These are phyloP conservation scores for Geotrichum candidum DNA, from an alignment of 1,139 yeast species.

Conservation along the genomic window DNA sequence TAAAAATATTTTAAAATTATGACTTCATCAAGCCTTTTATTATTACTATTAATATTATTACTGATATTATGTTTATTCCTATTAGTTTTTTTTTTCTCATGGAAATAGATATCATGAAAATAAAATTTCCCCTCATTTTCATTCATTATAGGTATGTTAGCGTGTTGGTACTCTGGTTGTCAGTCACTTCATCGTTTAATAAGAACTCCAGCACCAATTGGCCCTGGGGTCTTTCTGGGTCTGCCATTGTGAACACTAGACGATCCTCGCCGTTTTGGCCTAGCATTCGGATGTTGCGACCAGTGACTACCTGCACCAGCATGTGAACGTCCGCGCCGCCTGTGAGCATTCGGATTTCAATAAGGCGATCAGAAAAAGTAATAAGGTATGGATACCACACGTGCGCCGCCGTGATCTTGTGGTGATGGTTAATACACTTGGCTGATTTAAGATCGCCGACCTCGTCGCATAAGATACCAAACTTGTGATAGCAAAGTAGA, in stretches of 20 bases:
- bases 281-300: constrained; percentile 16
- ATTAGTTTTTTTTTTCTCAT: neutral
- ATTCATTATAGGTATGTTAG: neutral
- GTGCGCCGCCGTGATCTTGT: constrained; percentile 15
- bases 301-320: constrained; percentile 17
- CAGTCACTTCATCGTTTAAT: constrained; percentile 2
- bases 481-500: constrained; percentile 16
- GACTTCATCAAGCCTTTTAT: neutral
- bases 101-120: neutral
- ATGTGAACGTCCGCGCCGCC: constrained; percentile 12
- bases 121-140: neutral
- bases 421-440: constrained; percentile 10
- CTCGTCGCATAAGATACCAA: constrained; percentile 16
- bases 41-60: neutral
- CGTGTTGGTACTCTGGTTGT: constrained; percentile 1
- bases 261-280: neutral
- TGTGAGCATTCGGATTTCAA: constrained; percentile 16
- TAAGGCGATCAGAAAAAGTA: constrained; percentile 14
- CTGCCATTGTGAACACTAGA: constrained; percentile 12
- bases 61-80: neutral
- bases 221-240: constrained; percentile 7
- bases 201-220: constrained; percentile 11
- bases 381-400: constrained; percentile 14
- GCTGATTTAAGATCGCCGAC: constrained; percentile 13
- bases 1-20: neutral